phyloP scores from a whole-genome alignment of 768 basidiomycete genomes.

The Boletus speciosus region DNA sequence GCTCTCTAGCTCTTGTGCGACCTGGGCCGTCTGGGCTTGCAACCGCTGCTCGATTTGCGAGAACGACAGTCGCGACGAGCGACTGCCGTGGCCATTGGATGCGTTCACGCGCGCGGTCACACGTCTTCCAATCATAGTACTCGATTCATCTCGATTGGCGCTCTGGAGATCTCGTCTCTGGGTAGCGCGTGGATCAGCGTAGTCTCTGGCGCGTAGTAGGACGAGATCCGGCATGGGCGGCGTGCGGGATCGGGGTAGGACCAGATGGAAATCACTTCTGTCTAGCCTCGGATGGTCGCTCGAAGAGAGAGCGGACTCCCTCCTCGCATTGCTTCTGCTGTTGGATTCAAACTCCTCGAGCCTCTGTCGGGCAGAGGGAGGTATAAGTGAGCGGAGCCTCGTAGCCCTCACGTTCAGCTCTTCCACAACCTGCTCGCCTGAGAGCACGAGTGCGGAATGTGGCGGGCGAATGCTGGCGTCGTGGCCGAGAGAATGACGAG shows the following conservation, averaged over 20 bases:
- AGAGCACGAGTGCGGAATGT: conserved; percentile 31
- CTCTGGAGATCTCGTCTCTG: conserved; percentile 22
- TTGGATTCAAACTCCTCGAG: conserved; percentile 31
- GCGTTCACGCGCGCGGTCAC: conserved; percentile 30
- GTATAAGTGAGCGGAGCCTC: conserved; percentile 29
- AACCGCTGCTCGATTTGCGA: conserved; percentile 28
- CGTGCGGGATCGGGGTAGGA: conserved; percentile 22
- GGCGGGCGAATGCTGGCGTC: conserved; percentile 29
- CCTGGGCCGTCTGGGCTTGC: conserved; percentile 29
- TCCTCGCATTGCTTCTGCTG: conserved; percentile 6
- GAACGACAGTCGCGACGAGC: conserved; percentile 19
- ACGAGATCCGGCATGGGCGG: conserved; percentile 31
- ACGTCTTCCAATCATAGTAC: conserved; percentile 34
- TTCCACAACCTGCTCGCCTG: conserved; percentile 23
- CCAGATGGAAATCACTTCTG: conserved; percentile 14
- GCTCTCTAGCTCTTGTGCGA: conserved; percentile 32
- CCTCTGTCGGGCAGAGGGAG: conserved; percentile 31
- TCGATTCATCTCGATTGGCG: conserved; percentile 26
- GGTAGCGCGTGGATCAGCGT: conserved; percentile 11
- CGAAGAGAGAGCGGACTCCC: conserved; percentile 17
- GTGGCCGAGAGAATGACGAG: conserved; percentile 6
- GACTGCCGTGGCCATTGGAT: conserved; percentile 16
- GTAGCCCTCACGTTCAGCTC: conserved; percentile 29
- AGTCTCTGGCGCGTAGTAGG: conserved; percentile 17
- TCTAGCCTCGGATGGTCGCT: conserved; percentile 11